These are phyloP conservation scores for Elongisporangium undulatum DNA, from an alignment of 352 stramenopile species.

Conservation along the genomic window DNA sequence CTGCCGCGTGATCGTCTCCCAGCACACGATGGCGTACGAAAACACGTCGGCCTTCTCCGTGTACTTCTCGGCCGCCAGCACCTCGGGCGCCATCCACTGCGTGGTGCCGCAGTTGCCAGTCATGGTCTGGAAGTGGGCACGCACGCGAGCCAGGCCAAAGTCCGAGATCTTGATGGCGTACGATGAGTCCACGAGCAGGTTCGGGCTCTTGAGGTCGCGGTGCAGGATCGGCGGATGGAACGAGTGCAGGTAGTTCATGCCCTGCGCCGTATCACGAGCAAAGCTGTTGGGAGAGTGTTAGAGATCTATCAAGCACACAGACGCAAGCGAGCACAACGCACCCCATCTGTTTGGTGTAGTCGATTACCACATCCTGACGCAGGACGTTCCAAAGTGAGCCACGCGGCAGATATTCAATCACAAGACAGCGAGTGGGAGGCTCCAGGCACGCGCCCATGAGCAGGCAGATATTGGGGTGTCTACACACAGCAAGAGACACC, in stretches of 20 bases:
- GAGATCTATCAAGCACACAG: neutral
- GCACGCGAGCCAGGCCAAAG: conserved; percentile 79
- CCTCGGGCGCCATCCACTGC: conserved; percentile 86
- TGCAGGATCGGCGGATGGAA: conserved; percentile 85
- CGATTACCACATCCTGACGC: conserved; percentile 67
- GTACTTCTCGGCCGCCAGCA: conserved; percentile 81
- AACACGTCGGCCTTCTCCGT: conserved; percentile 88
- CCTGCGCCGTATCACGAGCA: conserved; percentile 69
- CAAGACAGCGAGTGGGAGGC: conserved; percentile 73
- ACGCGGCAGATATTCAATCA: conserved; percentile 81
- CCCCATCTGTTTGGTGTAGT: conserved; percentile 66
- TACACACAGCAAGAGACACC: conserved; percentile 14
- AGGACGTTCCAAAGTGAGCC: conserved; percentile 87
- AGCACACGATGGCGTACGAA: conserved; percentile 83
- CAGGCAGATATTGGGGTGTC: conserved; percentile 84
- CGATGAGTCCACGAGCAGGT: conserved; percentile 71
- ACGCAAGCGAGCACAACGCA: conserved; percentile 17
- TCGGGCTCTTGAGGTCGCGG: conserved; percentile 85
- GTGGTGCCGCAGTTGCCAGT: conserved; percentile 84
- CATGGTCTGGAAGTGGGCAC: conserved; percentile 86
- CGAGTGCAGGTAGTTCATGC: conserved; percentile 88
- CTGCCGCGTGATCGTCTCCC: conserved; percentile 86
- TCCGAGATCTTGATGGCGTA: conserved; percentile 89
- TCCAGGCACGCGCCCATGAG: conserved; percentile 81
- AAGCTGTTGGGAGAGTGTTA: conserved; percentile 32